A percentile compares a stretch with the other conserved stretches of the same genome.
Conservation (phyloP, 495 filamentous ascomycete species). For the Xylaria grammica region DNA sequence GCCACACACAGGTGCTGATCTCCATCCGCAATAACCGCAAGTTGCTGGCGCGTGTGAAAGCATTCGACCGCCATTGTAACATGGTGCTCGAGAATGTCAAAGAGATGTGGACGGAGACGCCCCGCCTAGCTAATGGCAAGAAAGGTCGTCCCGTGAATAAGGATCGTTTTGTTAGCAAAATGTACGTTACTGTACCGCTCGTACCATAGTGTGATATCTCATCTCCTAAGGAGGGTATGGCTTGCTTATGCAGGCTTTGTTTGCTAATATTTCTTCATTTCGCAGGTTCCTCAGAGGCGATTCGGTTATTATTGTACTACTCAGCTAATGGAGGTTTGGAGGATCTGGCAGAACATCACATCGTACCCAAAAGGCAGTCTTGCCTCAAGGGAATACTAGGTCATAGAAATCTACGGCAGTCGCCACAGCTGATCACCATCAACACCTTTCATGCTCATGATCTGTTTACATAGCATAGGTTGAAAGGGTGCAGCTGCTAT, state of each 20-base stretch:
- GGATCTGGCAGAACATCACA: constrained; percentile 4
- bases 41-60: constrained; percentile 63
- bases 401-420: constrained; percentile 3
- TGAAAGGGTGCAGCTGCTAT: not conserved
- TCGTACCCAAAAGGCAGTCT: constrained; percentile 1
- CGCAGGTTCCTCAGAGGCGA: constrained; percentile 90
- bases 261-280: constrained; percentile 20
- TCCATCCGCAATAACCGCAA: constrained; percentile 92
- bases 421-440: not conserved
- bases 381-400: not conserved
- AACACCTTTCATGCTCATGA: not conserved
- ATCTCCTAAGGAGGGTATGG: not conserved
- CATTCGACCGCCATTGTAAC: constrained; percentile 66
- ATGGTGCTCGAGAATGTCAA: constrained; percentile 98
- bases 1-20: constrained; percentile 84
- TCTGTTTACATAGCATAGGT: constrained; percentile 22
- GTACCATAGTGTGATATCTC: not conserved
- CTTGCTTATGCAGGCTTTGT: not conserved
- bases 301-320: constrained; percentile 88
- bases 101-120: constrained; percentile 99
- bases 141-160: constrained; percentile 94
- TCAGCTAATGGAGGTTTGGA: constrained; percentile 62
- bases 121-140: constrained; percentile 72
- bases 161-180: constrained; percentile 98
- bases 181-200: constrained; percentile 60